Evolutionary conservation across 257 asterid species (phyloP), one percentile per base, ranked within the genome.

Genomic region (Nicotiana tabacum): DNA sequence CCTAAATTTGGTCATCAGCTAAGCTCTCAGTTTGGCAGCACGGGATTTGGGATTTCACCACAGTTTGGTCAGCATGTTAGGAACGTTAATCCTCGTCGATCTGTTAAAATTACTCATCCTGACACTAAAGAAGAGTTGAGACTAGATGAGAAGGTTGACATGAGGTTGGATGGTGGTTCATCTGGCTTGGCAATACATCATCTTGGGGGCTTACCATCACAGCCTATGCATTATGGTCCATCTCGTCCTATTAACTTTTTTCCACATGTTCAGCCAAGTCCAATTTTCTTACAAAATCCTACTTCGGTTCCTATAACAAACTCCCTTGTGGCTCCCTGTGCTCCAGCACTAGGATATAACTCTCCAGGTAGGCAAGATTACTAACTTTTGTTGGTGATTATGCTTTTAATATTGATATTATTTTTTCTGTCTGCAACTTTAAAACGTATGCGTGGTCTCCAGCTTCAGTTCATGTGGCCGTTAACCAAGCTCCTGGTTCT

Each of bases 71-170:
- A 83, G 46, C 66, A 57, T 64, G 33, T 56, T 29, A 66, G 79
- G 64, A 83, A 78, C 21, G 53, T 77, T 35, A 76, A 27, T 55
- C 62, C 82, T 12, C 80, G 84, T 2, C 80, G n/a, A 77, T 61
- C 85, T 76, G 85, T 86, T 55, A 86, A 86, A 82, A 86, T 86
- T 30, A 84, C 89, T 82, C 87, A 86, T 78, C 89, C 89, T 6
- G 83, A 86, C 10, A 86, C 89, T 70, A 66, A 77, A 27, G 85
- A 86, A 66, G 89, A 86, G 81, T 46, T 86, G 43, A 86, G 70
- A 57, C 82, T 86, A 57, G 87, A 83, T 64, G 83, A 84, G 65
- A 65, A 70, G 62, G 78, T 32, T 60, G 84, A 83, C 57, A 46
- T 56, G 69, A 80, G 78, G 33, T 0, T 56, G 69, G 88, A 82